A percentile compares a stretch with the other conserved stretches of the same genome.
Evolutionary conservation across 768 basidiomycete genomes (phyloP).

Genomic region (Tephrocybe rancida): DNA sequence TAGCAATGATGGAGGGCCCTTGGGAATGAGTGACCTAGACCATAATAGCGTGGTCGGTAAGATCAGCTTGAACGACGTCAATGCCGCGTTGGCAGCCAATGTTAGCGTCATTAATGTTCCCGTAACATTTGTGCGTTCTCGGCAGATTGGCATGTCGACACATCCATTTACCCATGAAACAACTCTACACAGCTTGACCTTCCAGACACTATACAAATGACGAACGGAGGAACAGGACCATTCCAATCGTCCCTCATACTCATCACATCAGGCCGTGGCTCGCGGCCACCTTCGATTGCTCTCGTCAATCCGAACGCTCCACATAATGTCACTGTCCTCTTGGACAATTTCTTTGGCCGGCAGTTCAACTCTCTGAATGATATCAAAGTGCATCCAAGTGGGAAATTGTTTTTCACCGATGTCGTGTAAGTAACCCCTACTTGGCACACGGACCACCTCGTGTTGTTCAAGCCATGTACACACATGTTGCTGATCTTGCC

Average conservation of each 20-base stretch:
- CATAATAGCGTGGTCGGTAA: constrained; percentile 66
- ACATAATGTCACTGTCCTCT: constrained; percentile 65
- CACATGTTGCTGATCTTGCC: background rate
- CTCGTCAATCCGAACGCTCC: constrained; percentile 67
- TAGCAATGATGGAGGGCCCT: constrained; percentile 66
- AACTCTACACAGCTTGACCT: constrained; percentile 50
- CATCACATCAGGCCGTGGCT: constrained; percentile 66
- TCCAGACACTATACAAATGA: constrained; percentile 64
- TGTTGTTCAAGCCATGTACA: background rate
- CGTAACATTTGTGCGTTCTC: constrained; percentile 39
- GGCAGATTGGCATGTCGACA: background rate
- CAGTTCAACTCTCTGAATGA: constrained; percentile 87
- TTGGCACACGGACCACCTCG: background rate
- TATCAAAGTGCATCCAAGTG: constrained; percentile 71
- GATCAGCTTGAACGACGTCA: constrained; percentile 62
- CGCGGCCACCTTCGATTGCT: constrained; percentile 60
- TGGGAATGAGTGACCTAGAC: constrained; percentile 64
- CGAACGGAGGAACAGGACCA: constrained; percentile 69
- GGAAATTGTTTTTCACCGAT: constrained; percentile 78
- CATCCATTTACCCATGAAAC: background rate
- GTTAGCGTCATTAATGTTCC: constrained; percentile 47
- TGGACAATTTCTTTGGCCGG: constrained; percentile 80
- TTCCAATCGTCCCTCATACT: constrained; percentile 61
- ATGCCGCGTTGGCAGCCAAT: constrained; percentile 40
- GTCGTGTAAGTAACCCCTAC: constrained; percentile 45